Percentiles rank a stretch among this genome's conserved stretches.
phyloP scores from a whole-genome alignment of 306 rosid species.

The Glycine soja region DNA sequence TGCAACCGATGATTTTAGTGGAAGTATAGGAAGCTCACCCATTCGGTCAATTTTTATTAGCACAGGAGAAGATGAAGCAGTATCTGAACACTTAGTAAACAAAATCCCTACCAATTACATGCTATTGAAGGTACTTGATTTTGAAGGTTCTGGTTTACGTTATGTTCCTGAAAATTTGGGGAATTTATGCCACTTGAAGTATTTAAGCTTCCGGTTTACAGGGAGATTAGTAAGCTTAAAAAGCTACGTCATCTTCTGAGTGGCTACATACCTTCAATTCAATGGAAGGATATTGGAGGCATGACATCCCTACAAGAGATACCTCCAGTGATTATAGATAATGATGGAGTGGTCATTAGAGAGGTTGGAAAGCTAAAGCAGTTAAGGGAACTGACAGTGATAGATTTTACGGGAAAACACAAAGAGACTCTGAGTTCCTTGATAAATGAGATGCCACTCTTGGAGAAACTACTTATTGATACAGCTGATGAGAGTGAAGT shows the following conservation, averaged over 20 bases:
- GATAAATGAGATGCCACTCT: too few relatives aligned
- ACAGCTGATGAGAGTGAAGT: not conserved
- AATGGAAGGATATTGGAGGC: too few relatives aligned
- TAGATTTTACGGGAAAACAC: too few relatives aligned
- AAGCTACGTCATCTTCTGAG: too few relatives aligned
- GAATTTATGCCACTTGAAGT: constrained; percentile 23
- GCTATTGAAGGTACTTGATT: constrained; percentile 27
- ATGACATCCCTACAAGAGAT: too few relatives aligned
- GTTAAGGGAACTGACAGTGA: too few relatives aligned
- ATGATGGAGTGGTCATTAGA: too few relatives aligned
- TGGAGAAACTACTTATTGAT: too few relatives aligned
- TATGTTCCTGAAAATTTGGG: constrained; percentile 18
- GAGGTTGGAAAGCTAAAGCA: too few relatives aligned
- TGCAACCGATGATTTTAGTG: not conserved
- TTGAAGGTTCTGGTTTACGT: not conserved
- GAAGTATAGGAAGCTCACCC: not conserved
- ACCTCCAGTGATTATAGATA: too few relatives aligned
- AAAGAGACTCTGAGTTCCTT: too few relatives aligned
- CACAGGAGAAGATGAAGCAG: accelerated
- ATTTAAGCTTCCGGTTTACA: constrained; percentile 26
- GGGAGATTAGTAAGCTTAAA: not conserved
- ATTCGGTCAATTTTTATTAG: not conserved
- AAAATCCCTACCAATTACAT: not conserved
- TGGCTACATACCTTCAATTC: too few relatives aligned
- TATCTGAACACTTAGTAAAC: not conserved